phyloP scores from a whole-genome alignment of 2,329 filamentous ascomycete genomes.

The Aspergillus alliaceus region DNA sequence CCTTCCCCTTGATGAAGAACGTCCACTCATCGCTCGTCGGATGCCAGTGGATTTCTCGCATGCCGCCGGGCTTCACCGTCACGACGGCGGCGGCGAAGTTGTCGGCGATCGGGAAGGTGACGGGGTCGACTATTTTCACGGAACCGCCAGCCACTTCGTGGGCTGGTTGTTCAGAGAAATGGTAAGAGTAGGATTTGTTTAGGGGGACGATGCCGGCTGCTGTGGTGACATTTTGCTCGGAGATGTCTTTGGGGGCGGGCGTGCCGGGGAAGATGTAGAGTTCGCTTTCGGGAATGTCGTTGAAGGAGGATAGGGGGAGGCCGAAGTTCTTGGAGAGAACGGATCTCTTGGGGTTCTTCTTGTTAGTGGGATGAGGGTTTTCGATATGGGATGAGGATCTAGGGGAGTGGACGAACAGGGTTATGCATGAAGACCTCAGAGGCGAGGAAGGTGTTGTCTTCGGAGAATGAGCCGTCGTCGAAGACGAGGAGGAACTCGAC shows the following conservation, averaged over 20 bases:
- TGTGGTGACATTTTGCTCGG: conserved; percentile 61
- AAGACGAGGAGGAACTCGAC: conserved; percentile 66
- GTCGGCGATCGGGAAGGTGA: conserved; percentile 71
- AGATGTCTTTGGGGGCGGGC: conserved; percentile 61
- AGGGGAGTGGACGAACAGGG: conserved; percentile 26
- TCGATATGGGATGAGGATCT: background rate
- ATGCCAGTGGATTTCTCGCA: conserved; percentile 83
- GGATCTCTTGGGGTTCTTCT: conserved; percentile 32
- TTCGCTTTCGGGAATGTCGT: conserved; percentile 63
- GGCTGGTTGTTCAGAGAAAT: conserved; percentile 69
- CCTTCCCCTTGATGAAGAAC: conserved; percentile 72
- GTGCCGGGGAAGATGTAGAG: conserved; percentile 78
- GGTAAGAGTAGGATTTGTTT: conserved; percentile 66
- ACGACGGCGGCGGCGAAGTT: conserved; percentile 72
- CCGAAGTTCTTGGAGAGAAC: conserved; percentile 59
- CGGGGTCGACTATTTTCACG: conserved; percentile 74
- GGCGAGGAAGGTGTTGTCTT: conserved; percentile 73
- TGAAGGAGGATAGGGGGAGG: conserved; percentile 53
- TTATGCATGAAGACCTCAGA: conserved; percentile 59
- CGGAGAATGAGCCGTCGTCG: conserved; percentile 59
- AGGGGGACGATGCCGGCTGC: conserved; percentile 67
- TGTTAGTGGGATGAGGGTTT: background rate
- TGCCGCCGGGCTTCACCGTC: conserved; percentile 67
- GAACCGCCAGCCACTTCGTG: conserved; percentile 66
- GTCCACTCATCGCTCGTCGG: conserved; percentile 78